Conservation (phyloP, 768 basidiomycete genomes). For the Panaeolus cyanescens region DNA sequence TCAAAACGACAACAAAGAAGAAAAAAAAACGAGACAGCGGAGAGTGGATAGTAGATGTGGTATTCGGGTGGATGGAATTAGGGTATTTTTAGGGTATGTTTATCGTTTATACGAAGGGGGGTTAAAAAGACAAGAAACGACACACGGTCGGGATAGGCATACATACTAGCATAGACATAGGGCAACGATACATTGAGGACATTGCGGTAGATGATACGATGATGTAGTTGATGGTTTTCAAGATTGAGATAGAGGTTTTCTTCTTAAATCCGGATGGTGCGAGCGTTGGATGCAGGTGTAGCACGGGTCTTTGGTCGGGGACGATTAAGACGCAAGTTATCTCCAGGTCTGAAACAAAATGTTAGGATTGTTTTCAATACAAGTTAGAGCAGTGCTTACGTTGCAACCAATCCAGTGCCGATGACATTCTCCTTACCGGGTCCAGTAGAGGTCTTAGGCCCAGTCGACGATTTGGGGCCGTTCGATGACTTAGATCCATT, state of each 20-base stretch:
- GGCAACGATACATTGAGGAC: background rate
- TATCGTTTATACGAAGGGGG: too few species aligned
- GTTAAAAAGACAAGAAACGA: background rate
- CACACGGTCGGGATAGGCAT: background rate
- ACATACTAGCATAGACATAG: background rate
- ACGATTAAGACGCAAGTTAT: conserved; percentile 47
- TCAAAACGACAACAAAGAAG: background rate
- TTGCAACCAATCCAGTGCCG: conserved; percentile 45
- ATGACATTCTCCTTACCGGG: conserved; percentile 41
- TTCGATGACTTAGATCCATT: background rate
- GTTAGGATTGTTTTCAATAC: background rate
- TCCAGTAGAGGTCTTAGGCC: conserved; percentile 39
- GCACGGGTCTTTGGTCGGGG: conserved; percentile 54
- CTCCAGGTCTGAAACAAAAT: conserved; percentile 39
- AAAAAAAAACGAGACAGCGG: background rate
- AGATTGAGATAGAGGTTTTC: background rate
- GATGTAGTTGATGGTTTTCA: background rate
- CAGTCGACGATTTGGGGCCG: conserved; percentile 42
- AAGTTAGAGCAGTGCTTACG: conserved; percentile 44
- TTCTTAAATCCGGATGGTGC: conserved; percentile 36
- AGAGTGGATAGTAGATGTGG: background rate
- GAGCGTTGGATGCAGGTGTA: conserved; percentile 36
- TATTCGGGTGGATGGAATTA: conserved; percentile 5
- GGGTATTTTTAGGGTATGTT: background rate
- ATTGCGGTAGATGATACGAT: background rate